Evolutionary conservation across 2,329 filamentous ascomycete genomes (phyloP).

Genomic region (Drechslerella dactyloides): DNA sequence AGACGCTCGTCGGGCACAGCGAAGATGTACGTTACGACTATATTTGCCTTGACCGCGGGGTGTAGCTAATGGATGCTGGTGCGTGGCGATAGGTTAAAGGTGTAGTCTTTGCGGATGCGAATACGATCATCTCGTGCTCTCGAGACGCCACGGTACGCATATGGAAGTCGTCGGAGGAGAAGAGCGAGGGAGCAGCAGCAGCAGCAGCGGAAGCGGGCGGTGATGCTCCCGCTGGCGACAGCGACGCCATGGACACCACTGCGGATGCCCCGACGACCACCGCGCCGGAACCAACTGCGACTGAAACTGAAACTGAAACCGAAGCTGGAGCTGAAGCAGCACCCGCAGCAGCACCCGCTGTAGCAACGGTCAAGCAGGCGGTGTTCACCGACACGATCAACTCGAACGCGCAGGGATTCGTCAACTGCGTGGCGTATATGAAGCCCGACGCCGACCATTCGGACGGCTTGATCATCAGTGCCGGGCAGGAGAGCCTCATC

Average conservation of each 20-base stretch:
- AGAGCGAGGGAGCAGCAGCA: background rate
- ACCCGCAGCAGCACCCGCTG: constrained; percentile 58
- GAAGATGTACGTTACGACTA: constrained; percentile 73
- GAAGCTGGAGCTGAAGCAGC: background rate
- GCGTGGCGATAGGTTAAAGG: constrained; percentile 75
- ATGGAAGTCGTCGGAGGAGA: constrained; percentile 66
- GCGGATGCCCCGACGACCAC: too few relatives aligned
- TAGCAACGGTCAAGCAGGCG: constrained; percentile 61
- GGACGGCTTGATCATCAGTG: constrained; percentile 76
- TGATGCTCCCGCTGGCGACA: constrained; percentile 2
- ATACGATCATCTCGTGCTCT: constrained; percentile 80
- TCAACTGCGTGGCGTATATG: constrained; percentile 82
- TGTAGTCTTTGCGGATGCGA: constrained; percentile 76
- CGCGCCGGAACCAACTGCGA: constrained; percentile 9
- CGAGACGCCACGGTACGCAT: constrained; percentile 87
- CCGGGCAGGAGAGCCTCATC: constrained; percentile 89
- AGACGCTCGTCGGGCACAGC: constrained; percentile 85
- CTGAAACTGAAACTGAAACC: constrained; percentile 3
- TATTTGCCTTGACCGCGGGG: background rate
- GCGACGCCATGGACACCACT: constrained; percentile 58
- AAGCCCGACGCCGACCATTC: constrained; percentile 72
- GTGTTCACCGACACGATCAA: constrained; percentile 78
- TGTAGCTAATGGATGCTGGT: background rate
- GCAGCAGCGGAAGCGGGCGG: background rate
- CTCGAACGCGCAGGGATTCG: constrained; percentile 79